phyloP scores from a whole-genome alignment of 1,139 yeast genomes.

The Diutina siamensis region DNA sequence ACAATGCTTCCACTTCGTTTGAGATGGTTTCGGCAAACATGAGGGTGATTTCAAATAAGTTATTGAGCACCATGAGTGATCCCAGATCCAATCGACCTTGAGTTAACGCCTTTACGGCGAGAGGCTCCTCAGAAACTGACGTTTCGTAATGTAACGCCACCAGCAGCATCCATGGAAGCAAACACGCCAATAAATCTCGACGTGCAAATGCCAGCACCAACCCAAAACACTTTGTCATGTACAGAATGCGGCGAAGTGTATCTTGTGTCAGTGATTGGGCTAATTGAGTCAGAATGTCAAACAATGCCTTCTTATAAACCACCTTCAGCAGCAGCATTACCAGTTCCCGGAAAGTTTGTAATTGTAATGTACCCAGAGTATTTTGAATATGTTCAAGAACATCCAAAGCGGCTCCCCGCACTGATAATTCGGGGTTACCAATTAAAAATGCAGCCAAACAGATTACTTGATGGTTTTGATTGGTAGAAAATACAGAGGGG shows the following conservation, averaged over 20 bases:
- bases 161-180: constrained; percentile 85
- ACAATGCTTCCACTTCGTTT: constrained; percentile 82
- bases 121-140: neutral
- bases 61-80: constrained; percentile 70
- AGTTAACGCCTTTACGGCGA: constrained; percentile 1
- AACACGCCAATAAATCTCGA: constrained; percentile 66
- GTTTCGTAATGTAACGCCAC: constrained; percentile 45
- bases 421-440: constrained; percentile 51
- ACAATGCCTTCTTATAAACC: constrained; percentile 67
- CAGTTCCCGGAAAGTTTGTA: neutral
- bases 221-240: constrained; percentile 59
- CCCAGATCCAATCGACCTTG: constrained; percentile 22
- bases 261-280: constrained; percentile 49
- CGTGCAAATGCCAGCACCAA: constrained; percentile 44
- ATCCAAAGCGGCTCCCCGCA: constrained; percentile 54
- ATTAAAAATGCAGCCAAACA: constrained; percentile 58
- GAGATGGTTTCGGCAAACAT: constrained; percentile 63
- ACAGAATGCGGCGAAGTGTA: constrained; percentile 53
- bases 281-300: constrained; percentile 53
- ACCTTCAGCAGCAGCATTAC: constrained; percentile 58
- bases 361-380: neutral
- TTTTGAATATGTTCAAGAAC: neutral
- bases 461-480: constrained; percentile 44
- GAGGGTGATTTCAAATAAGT: constrained; percentile 76
- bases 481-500: constrained; percentile 20